These are phyloP conservation scores for Rhizopogon vinicolor DNA, from an alignment of 768 basidiomycete genomes.

Conservation along the genomic window DNA sequence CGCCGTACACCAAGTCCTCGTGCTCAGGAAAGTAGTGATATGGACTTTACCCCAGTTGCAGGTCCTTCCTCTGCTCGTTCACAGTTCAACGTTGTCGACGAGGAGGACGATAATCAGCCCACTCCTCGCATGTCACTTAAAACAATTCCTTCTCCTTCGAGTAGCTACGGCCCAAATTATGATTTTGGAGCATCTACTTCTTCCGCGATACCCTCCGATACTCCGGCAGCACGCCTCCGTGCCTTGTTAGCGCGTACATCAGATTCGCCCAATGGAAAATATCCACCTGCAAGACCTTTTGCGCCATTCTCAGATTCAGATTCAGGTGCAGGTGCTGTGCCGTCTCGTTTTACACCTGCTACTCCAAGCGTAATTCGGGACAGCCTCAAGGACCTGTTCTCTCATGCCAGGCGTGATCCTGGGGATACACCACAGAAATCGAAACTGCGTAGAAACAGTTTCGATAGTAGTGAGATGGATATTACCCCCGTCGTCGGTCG, in stretches of 20 bases:
- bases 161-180: slow-evolving; percentile 1
- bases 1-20: slow-evolving; percentile 15
- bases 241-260: slow-evolving; percentile 53
- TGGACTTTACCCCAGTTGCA: slow-evolving; percentile 18
- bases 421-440: slow-evolving; percentile 60
- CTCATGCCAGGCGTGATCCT: slow-evolving; percentile 58
- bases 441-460: slow-evolving; percentile 49
- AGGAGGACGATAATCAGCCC: slow-evolving; percentile 25
- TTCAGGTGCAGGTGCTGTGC: slow-evolving; percentile 11
- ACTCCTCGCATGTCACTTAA: slow-evolving; percentile 23
- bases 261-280: slow-evolving; percentile 27
- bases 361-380: slow-evolving; percentile 49
- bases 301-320: slow-evolving; percentile 25
- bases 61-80: slow-evolving; percentile 14
- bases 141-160: slow-evolving; percentile 14
- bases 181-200: slow-evolving; percentile 6
- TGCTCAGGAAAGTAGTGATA: slow-evolving; percentile 4
- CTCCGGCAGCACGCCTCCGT: slow-evolving; percentile 59
- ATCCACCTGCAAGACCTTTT: slow-evolving; percentile 21
- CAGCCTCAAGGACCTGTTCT: slow-evolving; percentile 62
- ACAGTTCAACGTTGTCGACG: slow-evolving; percentile 8
- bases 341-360: slow-evolving; percentile 17
- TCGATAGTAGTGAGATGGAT: slow-evolving; percentile 58
- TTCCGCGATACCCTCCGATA: slow-evolving; percentile 27
- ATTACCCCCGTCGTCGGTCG: slow-evolving; percentile 41